phyloP scores from a whole-genome alignment of 352 stramenopile species.

The Aphanomyces cochlioides region DNA sequence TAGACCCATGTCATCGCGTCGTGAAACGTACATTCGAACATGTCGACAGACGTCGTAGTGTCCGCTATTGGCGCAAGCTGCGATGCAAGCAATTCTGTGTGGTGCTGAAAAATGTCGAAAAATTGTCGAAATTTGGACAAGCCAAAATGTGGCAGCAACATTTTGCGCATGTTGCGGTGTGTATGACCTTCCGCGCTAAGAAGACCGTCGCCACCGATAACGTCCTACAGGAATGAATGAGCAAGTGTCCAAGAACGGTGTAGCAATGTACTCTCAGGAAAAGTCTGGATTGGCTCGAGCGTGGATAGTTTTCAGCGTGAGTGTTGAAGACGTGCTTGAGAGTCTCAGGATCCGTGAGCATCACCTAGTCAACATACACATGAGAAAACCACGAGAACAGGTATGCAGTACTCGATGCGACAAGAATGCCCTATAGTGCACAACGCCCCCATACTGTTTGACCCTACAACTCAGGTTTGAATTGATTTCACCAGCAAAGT shows the following conservation, averaged over 20 bases:
- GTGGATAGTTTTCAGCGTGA: conserved; percentile 24
- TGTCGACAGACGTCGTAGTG: conserved; percentile 17
- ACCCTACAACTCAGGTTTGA: background rate
- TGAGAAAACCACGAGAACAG: background rate
- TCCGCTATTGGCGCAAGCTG: background rate
- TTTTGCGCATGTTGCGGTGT: conserved; percentile 22
- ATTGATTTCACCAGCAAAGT: background rate
- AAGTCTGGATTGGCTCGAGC: background rate
- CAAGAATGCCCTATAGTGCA: conserved; percentile 23
- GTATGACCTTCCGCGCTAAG: conserved; percentile 21
- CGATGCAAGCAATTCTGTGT: background rate
- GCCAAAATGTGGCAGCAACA: conserved; percentile 28
- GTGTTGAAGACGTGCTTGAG: conserved; percentile 28
- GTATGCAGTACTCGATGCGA: conserved; percentile 5
- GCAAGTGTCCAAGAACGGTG: background rate
- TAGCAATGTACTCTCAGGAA: conserved; percentile 14
- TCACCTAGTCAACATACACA: conserved; percentile 1
- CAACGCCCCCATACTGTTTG: conserved; percentile 16
- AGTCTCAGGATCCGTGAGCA: conserved; percentile 24
- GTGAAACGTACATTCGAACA: conserved; percentile 20
- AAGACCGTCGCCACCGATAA: conserved; percentile 24
- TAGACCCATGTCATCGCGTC: background rate
- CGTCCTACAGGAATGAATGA: conserved; percentile 9
- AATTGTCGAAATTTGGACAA: conserved; percentile 25
- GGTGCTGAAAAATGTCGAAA: conserved; percentile 15